phyloP scores from a whole-genome alignment of 1,284 basidiomycete genomes.

The Moesziomyces sp. region DNA sequence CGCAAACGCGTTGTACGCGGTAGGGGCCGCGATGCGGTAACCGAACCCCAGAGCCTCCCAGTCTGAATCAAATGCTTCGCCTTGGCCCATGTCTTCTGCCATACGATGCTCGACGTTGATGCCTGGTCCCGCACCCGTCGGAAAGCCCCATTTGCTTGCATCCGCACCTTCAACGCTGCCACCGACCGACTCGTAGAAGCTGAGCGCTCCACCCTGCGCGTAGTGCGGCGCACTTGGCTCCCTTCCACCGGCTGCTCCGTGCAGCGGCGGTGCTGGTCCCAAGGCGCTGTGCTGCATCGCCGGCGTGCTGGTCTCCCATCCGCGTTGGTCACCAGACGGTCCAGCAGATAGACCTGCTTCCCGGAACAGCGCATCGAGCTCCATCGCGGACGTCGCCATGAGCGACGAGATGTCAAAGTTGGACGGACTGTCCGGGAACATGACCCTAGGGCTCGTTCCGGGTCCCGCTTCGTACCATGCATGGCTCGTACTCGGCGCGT shows the following conservation, averaged over 20 bases:
- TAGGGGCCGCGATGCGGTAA: constrained; percentile 17
- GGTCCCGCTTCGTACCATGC: constrained; percentile 24
- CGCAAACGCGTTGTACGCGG: constrained; percentile 16
- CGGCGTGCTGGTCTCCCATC: constrained; percentile 7
- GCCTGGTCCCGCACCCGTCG: background rate
- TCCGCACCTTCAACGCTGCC: constrained; percentile 1
- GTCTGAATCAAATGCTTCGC: constrained; percentile 33
- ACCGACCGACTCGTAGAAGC: constrained; percentile 19
- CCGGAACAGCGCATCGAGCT: constrained; percentile 42
- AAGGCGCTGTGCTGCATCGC: background rate
- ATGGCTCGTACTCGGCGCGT: constrained; percentile 5
- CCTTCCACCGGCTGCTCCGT: background rate
- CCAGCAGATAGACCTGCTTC: constrained; percentile 40
- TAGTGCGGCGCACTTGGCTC: constrained; percentile 6
- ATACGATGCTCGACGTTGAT: constrained; percentile 4
- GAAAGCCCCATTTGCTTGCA: constrained; percentile 13
- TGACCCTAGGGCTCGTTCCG: constrained; percentile 25
- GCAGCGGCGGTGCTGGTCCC: background rate
- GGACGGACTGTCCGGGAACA: constrained; percentile 45
- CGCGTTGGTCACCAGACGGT: constrained; percentile 24
- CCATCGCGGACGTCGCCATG: constrained; percentile 51
- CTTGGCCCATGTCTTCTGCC: background rate
- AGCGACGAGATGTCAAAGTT: constrained; percentile 46
- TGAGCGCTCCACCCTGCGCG: constrained; percentile 8
- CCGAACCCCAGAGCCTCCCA: constrained; percentile 48